These are phyloP conservation scores for Candolleomyces eurysporus DNA, from an alignment of 768 basidiomycete species.

Conservation along the genomic window DNA sequence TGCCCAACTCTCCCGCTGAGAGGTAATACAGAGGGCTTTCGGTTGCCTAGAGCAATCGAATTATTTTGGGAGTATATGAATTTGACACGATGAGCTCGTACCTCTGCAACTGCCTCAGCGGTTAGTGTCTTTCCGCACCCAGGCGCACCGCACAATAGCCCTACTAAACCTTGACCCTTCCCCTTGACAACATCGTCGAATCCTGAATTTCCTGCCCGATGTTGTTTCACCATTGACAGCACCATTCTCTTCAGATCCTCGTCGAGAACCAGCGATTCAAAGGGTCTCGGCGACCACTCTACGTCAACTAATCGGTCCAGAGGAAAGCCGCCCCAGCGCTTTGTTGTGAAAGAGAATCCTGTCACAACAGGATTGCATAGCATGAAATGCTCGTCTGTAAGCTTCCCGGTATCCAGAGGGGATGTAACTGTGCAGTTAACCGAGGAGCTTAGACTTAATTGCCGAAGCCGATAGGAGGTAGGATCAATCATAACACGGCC, in stretches of 20 bases:
- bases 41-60: conserved; percentile 13
- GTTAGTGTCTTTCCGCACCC: conserved; percentile 96
- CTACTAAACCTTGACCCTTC: conserved; percentile 19
- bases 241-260: conserved; percentile 29
- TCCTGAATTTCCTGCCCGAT: conserved; percentile 1
- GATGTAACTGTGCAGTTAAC: conserved; percentile 16
- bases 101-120: conserved; percentile 95
- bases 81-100: conserved; percentile 33
- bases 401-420: conserved; percentile 8
- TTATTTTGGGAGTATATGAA: too few species aligned
- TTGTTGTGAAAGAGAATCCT: conserved; percentile 23
- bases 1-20: conserved; percentile 32
- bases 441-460: neutral
- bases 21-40: conserved; percentile 27
- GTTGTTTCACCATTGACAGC: conserved; percentile 25
- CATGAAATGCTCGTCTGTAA: conserved; percentile 23
- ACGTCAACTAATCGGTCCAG: conserved; percentile 24
- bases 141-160: conserved; percentile 86
- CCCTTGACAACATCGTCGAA: conserved; percentile 36
- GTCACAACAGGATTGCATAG: conserved; percentile 22
- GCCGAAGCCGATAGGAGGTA: conserved; percentile 18
- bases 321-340: conserved; percentile 29
- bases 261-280: conserved; percentile 30
- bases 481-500: conserved; percentile 29
- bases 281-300: conserved; percentile 32